Base-by-base conservation (phyloP, 345 rosid genomes). In the Salix suchowensis region DNA sequence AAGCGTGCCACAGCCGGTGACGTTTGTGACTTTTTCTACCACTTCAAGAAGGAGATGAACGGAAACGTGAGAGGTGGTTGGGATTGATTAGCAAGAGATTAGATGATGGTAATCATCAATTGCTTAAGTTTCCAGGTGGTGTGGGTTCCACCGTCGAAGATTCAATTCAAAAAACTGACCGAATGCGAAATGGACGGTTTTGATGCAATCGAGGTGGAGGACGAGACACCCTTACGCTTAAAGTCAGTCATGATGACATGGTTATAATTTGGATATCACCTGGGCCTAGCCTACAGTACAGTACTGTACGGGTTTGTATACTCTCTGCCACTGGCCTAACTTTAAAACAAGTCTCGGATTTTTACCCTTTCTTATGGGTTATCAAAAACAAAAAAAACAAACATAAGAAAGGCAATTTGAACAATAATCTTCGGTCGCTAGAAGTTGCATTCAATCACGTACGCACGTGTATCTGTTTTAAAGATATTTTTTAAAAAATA, bases 131-230 rank as follows among this genome's bases (percentile, higher is more conserved):
- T 30, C 70, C 15, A 3, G 46, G 30, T 52, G 39, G n/a, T 18
- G 65, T 54, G 76, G 82, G 82, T 11, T 74, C 80, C 77, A 23
- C 70, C 8, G 65, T 18, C n/a, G 36, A 4, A 28, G 37, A 14
- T 69, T 64, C 23, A 40, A 40, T 40, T 39, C 12, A 2, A 23
- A n/a, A 73, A 10, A 15, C n/a, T n/a, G 61, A 36, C 30, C 10
- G 65, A 52, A 46, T 54, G 15, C 24, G 7, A 5, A 60, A 7
- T 2, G 13, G 19, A 74, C 72, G 73, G 82, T 5, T 55, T 23
- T 19, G 79, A 80, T 80, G 64, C 14, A 58, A 34, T 64, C 67
- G 7, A 4, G 11, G 46, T 36, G 24, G 12, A 4, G 12, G 13
- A 9, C 73, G 11, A 21, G 13, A 7, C 30, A 34, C 42, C 16